A percentile compares a stretch with the other conserved stretches of the same genome.
Evolutionary conservation across 2,329 filamentous ascomycete species (phyloP).

Genomic region (Nemania serpens): DNA sequence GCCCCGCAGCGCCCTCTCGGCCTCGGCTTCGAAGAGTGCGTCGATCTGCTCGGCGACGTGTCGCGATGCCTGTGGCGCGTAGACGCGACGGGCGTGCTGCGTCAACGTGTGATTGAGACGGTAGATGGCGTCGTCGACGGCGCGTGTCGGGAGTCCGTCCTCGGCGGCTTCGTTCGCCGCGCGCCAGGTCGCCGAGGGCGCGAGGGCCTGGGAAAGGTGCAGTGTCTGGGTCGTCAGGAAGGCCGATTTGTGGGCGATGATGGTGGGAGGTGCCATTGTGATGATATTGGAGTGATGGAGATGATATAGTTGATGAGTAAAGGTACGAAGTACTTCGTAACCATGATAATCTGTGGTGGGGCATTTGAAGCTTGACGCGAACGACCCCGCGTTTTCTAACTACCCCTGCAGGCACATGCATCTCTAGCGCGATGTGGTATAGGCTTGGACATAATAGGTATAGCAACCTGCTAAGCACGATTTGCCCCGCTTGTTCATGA

Average conservation of each 20-base stretch:
- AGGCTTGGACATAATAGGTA: too few relatives aligned
- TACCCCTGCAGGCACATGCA: too few relatives aligned
- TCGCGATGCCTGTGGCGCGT: conserved; percentile 69
- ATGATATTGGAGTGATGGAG: background rate
- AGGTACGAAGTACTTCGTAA: too few relatives aligned
- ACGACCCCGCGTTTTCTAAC: too few relatives aligned
- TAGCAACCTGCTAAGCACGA: too few relatives aligned
- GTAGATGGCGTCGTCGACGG: conserved; percentile 61
- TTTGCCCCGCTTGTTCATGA: too few relatives aligned
- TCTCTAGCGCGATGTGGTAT: too few relatives aligned
- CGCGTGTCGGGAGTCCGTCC: conserved; percentile 49
- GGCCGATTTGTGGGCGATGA: conserved; percentile 65
- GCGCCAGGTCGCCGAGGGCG: conserved; percentile 60
- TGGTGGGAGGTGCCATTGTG: conserved; percentile 53
- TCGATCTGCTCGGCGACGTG: conserved; percentile 77
- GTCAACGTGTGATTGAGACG: conserved; percentile 65
- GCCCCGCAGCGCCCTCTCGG: conserved; percentile 43
- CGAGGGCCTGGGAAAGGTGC: conserved; percentile 63
- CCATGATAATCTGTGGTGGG: too few relatives aligned
- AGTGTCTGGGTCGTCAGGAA: conserved; percentile 69
- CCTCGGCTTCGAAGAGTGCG: conserved; percentile 61
- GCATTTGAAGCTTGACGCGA: too few relatives aligned
- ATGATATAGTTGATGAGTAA: too few relatives aligned
- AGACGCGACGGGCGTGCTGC: conserved; percentile 68
- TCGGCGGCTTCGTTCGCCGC: conserved; percentile 49